Percentiles rank a stretch among this genome's conserved stretches.
phyloP scores from a whole-genome alignment of 495 filamentous ascomycete genomes.

The Achaetomiella virescens region DNA sequence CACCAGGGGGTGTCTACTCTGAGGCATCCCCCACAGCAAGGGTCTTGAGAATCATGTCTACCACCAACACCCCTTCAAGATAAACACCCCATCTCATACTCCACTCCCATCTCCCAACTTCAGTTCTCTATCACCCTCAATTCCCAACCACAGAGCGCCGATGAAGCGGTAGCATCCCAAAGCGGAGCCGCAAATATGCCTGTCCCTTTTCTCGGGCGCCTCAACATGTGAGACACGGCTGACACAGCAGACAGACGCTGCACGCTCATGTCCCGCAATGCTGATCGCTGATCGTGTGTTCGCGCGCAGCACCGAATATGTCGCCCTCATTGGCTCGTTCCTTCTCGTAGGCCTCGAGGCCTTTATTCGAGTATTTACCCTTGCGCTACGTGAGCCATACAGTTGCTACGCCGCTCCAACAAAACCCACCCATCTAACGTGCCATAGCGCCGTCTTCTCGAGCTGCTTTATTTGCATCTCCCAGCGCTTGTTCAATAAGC shows the following conservation, averaged over 20 bases:
- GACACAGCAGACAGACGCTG: too few relatives aligned
- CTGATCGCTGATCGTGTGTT: background rate
- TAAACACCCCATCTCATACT: too few relatives aligned
- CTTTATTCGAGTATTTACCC: conserved; percentile 78
- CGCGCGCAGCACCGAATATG: conserved; percentile 64
- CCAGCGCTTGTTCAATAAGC: conserved; percentile 71
- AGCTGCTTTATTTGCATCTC: conserved; percentile 78
- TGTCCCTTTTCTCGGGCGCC: conserved; percentile 76
- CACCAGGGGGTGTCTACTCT: background rate
- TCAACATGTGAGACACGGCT: conserved; percentile 60
- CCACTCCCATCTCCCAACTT: too few relatives aligned
- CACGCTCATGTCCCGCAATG: background rate
- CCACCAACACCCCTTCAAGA: background rate
- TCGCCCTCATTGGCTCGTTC: conserved; percentile 76
- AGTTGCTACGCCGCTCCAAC: background rate
- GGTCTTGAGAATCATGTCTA: too few relatives aligned
- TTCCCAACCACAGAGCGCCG: background rate
- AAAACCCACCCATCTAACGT: conserved; percentile 22
- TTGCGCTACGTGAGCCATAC: conserved; percentile 66
- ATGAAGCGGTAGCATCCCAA: conserved; percentile 12
- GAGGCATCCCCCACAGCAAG: conserved; percentile 3
- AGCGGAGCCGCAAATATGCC: conserved; percentile 50
- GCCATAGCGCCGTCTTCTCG: conserved; percentile 61
- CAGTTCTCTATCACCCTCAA: background rate
- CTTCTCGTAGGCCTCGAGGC: conserved; percentile 73